These are phyloP conservation scores for Mycena chlorophos DNA, from an alignment of 768 basidiomycete genomes.

Conservation along the genomic window DNA sequence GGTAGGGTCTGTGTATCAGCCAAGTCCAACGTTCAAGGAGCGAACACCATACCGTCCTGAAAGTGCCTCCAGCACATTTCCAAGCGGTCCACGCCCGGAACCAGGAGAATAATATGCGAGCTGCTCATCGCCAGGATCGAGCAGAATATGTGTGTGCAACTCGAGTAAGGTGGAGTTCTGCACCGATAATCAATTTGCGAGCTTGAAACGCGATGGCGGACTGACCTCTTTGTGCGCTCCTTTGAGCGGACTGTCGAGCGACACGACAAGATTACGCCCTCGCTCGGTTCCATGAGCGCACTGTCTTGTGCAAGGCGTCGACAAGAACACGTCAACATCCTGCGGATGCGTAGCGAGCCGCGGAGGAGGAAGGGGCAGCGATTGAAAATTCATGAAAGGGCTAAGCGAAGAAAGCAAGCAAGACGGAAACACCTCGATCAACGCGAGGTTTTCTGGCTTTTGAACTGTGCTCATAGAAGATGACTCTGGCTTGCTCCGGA, in stretches of 20 bases:
- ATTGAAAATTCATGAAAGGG: constrained; percentile 17
- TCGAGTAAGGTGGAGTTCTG: constrained; percentile 25
- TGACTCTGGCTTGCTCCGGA: background rate
- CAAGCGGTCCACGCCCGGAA: constrained; percentile 3
- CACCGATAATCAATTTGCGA: background rate
- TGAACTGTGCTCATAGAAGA: background rate
- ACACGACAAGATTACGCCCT: constrained; percentile 16
- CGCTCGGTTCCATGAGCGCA: constrained; percentile 2
- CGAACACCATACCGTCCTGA: constrained; percentile 3
- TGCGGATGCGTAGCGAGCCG: background rate
- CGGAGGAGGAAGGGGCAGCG: constrained; percentile 12
- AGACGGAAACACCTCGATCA: background rate
- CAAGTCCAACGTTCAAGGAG: background rate
- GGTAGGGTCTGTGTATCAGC: background rate
- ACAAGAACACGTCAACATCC: constrained; percentile 14
- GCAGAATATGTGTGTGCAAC: constrained; percentile 20
- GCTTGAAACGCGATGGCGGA: background rate
- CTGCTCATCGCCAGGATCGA: constrained; percentile 16
- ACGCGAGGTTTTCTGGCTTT: too few species aligned
- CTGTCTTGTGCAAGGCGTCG: constrained; percentile 1
- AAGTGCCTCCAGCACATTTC: background rate
- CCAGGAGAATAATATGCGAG: constrained; percentile 25
- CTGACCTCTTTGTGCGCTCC: constrained; percentile 7
- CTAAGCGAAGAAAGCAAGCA: background rate
- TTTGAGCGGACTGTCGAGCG: constrained; percentile 2